Percentiles rank a stretch among this genome's conserved stretches.
These are phyloP conservation scores for Paraurostyla sp. DNA, from an alignment of 73 alveolate species.

Conservation along the genomic window DNA sequence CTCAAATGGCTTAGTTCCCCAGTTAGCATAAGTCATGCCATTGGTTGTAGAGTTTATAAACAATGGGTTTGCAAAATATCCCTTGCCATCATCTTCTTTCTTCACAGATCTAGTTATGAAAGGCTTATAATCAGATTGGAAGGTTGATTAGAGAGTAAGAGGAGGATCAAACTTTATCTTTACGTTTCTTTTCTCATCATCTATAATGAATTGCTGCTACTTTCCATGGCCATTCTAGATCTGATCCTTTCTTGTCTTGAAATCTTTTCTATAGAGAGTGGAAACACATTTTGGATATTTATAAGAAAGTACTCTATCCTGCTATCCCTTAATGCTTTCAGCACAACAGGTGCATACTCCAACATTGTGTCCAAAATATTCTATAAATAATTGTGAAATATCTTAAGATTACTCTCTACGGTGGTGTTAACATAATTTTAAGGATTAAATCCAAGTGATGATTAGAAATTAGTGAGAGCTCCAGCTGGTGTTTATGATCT, in stretches of 20 bases:
- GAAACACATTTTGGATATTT: constrained; percentile 29
- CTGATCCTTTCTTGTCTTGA: background rate
- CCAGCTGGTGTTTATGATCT: background rate
- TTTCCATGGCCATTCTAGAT: constrained; percentile 1
- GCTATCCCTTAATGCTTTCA: constrained; percentile 38
- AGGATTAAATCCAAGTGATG: constrained; percentile 9
- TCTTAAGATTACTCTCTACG: background rate
- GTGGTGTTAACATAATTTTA: constrained; percentile 18
- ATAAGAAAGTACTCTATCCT: constrained; percentile 22
- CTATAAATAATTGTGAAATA: background rate
- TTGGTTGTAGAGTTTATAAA: constrained; percentile 34
- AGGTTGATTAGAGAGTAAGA: background rate
- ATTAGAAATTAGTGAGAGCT: background rate
- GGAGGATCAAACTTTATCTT: constrained; percentile 42
- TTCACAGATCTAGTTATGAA: background rate
- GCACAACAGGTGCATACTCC: constrained; percentile 55
- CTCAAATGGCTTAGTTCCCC: constrained; percentile 56
- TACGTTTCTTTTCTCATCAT: constrained; percentile 32
- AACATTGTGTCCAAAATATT: constrained; percentile 22
- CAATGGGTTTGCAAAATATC: background rate
- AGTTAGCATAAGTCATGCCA: constrained; percentile 4
- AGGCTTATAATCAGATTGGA: constrained; percentile 13
- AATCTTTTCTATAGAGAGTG: constrained; percentile 31
- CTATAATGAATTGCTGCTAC: background rate
- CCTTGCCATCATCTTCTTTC: background rate